Conservation (phyloP, 495 filamentous ascomycete genomes). For the Podospora bellae-mahoneyi region DNA sequence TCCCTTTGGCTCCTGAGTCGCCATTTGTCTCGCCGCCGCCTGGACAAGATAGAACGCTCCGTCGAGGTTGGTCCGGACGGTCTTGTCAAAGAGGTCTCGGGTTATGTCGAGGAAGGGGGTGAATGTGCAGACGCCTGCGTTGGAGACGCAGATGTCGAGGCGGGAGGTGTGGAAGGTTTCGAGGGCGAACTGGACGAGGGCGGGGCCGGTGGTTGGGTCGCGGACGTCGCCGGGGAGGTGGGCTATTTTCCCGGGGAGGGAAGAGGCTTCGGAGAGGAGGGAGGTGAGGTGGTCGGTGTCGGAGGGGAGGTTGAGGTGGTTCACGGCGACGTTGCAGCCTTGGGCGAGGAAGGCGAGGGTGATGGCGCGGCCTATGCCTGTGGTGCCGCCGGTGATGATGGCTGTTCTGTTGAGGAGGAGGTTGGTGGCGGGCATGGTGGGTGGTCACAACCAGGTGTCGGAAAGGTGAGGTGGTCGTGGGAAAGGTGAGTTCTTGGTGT, state of each 20-base stretch:
- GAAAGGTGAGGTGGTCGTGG: not conserved
- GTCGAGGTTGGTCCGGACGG: constrained; percentile 73
- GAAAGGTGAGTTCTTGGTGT: not conserved
- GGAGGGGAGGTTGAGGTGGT: constrained; percentile 60
- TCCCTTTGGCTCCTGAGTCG: constrained; percentile 55
- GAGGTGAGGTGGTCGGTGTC: constrained; percentile 54
- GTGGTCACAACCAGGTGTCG: too few relatives aligned
- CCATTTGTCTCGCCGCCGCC: constrained; percentile 80
- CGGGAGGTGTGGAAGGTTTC: constrained; percentile 49
- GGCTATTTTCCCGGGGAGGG: constrained; percentile 49
- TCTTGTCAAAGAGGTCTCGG: constrained; percentile 59
- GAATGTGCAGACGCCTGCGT: constrained; percentile 84
- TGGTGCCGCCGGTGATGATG: constrained; percentile 72
- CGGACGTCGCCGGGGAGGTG: constrained; percentile 65
- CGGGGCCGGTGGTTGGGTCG: constrained; percentile 57
- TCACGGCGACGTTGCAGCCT: constrained; percentile 65
- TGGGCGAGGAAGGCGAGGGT: constrained; percentile 67
- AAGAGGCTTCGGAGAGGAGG: constrained; percentile 51
- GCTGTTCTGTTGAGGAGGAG: constrained; percentile 66
- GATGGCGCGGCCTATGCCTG: constrained; percentile 75
- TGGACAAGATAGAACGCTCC: constrained; percentile 84
- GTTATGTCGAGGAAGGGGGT: constrained; percentile 73
- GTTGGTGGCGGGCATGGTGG: constrained; percentile 41
- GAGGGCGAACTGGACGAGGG: constrained; percentile 57
- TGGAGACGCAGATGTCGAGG: constrained; percentile 80